Evolutionary conservation across 225 moss, liverwort and hornwort species (phyloP).

Genomic region (Antitrichia curtipendula): DNA sequence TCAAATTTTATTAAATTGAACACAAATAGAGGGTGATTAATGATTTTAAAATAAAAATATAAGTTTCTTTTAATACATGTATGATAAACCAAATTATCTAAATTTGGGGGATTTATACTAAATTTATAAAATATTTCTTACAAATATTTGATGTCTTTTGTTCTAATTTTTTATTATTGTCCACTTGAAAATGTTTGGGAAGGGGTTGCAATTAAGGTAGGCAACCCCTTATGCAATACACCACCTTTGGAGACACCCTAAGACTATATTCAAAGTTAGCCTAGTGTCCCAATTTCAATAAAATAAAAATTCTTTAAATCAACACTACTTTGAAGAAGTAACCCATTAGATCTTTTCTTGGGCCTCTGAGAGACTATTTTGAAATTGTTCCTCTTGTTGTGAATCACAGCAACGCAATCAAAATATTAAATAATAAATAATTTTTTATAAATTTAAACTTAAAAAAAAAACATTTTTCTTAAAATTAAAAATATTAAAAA

Average conservation of each 20-base stretch:
- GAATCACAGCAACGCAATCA: too few relatives aligned
- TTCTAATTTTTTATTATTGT: background rate
- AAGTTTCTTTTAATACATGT: background rate
- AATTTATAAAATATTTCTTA: background rate
- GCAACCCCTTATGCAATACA: background rate
- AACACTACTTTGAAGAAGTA: background rate
- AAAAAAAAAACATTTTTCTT: too few relatives aligned
- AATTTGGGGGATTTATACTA: rapidly evolving
- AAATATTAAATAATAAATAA: too few relatives aligned
- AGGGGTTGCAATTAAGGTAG: background rate
- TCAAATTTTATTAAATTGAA: background rate
- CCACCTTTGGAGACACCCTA: rapidly evolving
- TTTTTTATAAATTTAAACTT: too few relatives aligned
- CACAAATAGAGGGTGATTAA: too few relatives aligned
- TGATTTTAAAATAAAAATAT: background rate
- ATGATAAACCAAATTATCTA: rapidly evolving
- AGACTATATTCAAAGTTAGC: background rate
- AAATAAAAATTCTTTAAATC: background rate
- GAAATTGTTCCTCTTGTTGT: too few relatives aligned
- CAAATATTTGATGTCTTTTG: background rate
- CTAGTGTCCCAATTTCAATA: background rate
- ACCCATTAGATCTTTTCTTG: too few relatives aligned
- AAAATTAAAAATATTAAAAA: too few relatives aligned
- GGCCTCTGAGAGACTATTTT: too few relatives aligned
- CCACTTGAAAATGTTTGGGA: background rate